Conservation (phyloP, 495 filamentous ascomycete species). For the Baudoinia panamericana region DNA sequence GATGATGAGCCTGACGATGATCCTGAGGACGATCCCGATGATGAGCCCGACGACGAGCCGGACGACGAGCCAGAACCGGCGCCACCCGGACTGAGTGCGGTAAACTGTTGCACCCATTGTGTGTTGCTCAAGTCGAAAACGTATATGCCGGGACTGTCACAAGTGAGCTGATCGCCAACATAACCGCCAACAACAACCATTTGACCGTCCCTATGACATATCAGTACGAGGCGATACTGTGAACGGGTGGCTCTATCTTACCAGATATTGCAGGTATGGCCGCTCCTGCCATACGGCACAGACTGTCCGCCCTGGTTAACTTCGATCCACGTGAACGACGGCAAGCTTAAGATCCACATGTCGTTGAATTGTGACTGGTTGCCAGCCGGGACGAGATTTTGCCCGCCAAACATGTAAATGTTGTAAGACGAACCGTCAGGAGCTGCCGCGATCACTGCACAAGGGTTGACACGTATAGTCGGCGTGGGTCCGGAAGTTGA, state of each 20-base stretch:
- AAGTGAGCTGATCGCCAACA: constrained; percentile 44
- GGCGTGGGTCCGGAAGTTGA: constrained; percentile 49
- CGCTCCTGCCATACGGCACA: constrained; percentile 49
- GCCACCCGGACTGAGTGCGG: constrained; percentile 28
- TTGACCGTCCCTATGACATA: constrained; percentile 47
- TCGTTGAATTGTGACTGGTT: constrained; percentile 55
- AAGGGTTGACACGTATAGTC: constrained; percentile 57
- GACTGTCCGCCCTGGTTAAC: constrained; percentile 40
- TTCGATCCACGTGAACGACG: constrained; percentile 58
- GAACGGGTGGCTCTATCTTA: constrained; percentile 53
- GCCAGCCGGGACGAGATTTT: constrained; percentile 49
- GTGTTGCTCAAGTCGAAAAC: constrained; percentile 51
- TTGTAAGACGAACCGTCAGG: constrained; percentile 59
- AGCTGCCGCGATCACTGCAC: constrained; percentile 56
- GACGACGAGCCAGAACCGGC: not conserved
- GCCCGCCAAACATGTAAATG: constrained; percentile 64
- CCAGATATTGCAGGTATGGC: constrained; percentile 55
- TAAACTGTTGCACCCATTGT: constrained; percentile 48
- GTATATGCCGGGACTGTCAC: constrained; percentile 57
- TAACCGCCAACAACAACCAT: constrained; percentile 64
- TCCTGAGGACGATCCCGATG: constrained; percentile 1
- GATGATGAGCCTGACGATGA: not conserved
- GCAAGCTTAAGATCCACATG: constrained; percentile 67
- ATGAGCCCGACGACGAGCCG: not conserved
- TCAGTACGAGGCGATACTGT: too few relatives aligned